Conservation (phyloP, 345 rosid genomes). For the Mallotus nudiflorus region DNA sequence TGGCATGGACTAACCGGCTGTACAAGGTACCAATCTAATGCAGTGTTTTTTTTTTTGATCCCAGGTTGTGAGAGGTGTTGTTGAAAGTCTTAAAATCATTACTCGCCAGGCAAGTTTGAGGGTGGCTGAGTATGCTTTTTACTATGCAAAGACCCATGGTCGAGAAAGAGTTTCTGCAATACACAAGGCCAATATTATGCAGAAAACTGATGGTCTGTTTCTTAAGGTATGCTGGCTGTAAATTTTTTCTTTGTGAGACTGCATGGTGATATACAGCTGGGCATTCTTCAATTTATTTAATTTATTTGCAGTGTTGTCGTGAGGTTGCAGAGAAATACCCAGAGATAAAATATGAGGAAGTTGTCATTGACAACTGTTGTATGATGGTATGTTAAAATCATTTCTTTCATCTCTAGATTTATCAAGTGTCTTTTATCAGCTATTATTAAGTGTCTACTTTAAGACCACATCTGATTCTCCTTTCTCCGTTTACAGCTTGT, state of each 20-base stretch:
- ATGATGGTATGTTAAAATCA: slow-evolving; percentile 74
- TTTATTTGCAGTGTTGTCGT: slow-evolving; percentile 84
- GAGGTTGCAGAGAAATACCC: slow-evolving; percentile 99
- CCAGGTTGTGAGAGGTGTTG: slow-evolving; percentile 99
- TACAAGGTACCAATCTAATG: neutral
- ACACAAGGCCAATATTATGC: slow-evolving; percentile 99
- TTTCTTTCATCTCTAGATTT: neutral
- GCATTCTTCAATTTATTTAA: neutral
- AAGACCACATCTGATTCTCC: slow-evolving; percentile 10
- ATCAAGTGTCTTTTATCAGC: too few species aligned
- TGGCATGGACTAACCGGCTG: neutral
- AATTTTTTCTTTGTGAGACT: neutral
- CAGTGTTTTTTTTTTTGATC: slow-evolving; percentile 14
- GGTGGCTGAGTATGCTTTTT: slow-evolving; percentile 98
- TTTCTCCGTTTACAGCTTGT: slow-evolving; percentile 65
- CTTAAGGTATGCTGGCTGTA: slow-evolving; percentile 57
- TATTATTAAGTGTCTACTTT: too few species aligned
- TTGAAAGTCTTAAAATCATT: slow-evolving; percentile 96
- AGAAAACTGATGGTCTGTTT: slow-evolving; percentile 98
- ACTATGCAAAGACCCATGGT: slow-evolving; percentile 93
- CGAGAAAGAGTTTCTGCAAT: slow-evolving; percentile 95
- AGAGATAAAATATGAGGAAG: slow-evolving; percentile 92
- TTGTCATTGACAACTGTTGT: slow-evolving; percentile 98
- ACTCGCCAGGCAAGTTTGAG: slow-evolving; percentile 97
- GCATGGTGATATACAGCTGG: neutral